These are phyloP conservation scores for Tolypocladium pustulatum DNA, from an alignment of 2,329 filamentous ascomycete genomes.

Conservation along the genomic window DNA sequence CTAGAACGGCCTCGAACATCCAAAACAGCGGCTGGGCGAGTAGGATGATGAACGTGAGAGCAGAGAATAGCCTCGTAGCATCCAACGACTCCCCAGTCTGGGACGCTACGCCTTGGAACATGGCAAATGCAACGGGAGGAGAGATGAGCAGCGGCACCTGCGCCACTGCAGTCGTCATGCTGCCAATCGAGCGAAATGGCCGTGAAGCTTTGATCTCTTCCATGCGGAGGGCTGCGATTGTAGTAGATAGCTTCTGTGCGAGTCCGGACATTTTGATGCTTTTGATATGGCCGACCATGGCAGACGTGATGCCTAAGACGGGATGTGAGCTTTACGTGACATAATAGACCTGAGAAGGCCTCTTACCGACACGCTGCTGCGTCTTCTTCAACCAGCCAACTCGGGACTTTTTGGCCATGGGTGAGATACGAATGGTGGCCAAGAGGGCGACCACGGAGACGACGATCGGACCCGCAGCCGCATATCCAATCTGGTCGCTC, in stretches of 20 bases:
- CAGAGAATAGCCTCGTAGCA: slow-evolving; percentile 18
- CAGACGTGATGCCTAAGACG: background rate
- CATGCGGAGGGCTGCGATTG: background rate
- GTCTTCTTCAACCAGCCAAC: background rate
- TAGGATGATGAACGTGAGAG: background rate
- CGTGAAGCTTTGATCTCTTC: background rate
- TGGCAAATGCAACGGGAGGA: background rate
- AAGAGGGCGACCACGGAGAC: background rate
- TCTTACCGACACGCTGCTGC: background rate
- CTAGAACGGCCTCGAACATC: slow-evolving; percentile 26
- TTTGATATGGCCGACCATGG: background rate
- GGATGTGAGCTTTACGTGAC: background rate
- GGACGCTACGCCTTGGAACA: background rate
- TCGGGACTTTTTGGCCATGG: background rate
- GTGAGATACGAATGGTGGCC: background rate
- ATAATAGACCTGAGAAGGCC: background rate
- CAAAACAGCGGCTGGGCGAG: slow-evolving; percentile 18
- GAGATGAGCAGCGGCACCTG: background rate
- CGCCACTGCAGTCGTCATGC: background rate
- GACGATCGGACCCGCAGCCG: background rate
- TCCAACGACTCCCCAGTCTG: background rate
- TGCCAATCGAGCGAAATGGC: background rate
- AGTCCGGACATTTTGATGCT: background rate
- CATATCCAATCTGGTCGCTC: background rate
- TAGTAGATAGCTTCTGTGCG: background rate